Evolutionary conservation across 495 filamentous ascomycete genomes (phyloP).

Genomic region (Thermochaetoides thermophila): DNA sequence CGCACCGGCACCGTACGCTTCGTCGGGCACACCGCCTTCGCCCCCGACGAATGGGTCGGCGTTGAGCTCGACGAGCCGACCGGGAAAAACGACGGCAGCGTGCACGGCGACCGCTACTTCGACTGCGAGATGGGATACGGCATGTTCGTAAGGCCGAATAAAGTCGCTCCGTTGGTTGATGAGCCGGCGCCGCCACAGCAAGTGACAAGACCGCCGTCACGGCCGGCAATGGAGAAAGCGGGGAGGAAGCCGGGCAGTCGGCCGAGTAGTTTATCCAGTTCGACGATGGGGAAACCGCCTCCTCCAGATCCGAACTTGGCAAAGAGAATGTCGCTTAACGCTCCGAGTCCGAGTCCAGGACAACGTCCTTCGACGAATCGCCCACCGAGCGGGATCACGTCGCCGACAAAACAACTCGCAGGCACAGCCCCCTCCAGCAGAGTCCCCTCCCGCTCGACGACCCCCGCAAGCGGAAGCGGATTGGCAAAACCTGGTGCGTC

Average conservation of each 20-base stretch:
- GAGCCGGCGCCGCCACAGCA: constrained; percentile 24
- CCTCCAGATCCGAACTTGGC: constrained; percentile 34
- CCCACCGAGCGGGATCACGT: constrained; percentile 42
- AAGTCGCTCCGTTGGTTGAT: constrained; percentile 45
- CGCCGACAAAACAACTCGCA: constrained; percentile 67
- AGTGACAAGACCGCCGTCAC: too few species aligned
- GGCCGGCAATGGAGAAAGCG: too few species aligned
- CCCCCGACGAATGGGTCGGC: constrained; percentile 74
- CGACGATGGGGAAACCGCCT: constrained; percentile 8
- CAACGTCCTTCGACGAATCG: constrained; percentile 34
- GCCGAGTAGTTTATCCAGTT: constrained; percentile 24
- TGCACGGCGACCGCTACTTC: constrained; percentile 84
- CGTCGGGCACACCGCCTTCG: constrained; percentile 64
- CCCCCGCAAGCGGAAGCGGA: too few species aligned
- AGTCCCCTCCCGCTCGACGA: constrained; percentile 43
- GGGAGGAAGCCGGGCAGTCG: constrained; percentile 19
- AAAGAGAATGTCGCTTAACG: constrained; percentile 54
- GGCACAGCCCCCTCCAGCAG: constrained; percentile 39
- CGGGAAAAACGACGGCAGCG: constrained; percentile 90
- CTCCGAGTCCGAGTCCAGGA: constrained; percentile 49
- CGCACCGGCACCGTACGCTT: constrained; percentile 65
- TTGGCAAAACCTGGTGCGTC: too few species aligned
- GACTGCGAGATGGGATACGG: constrained; percentile 64
- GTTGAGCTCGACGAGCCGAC: constrained; percentile 70
- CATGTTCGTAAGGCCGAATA: constrained; percentile 85